Evolutionary conservation across 495 filamentous ascomycete species (phyloP), one percentile per base, ranked within the genome.

Genomic region (Lophiotrema nucula): DNA sequence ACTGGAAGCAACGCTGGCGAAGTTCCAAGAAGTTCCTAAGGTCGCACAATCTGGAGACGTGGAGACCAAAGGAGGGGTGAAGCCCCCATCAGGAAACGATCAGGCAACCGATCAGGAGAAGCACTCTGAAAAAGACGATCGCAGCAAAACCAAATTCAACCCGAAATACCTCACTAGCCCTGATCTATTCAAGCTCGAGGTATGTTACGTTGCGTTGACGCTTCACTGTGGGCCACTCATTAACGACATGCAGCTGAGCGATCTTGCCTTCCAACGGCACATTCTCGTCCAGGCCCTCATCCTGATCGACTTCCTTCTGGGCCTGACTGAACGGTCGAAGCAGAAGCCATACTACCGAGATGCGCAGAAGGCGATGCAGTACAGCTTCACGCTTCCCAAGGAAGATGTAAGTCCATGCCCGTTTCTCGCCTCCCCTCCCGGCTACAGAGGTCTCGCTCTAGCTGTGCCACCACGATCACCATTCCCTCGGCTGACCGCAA

Each of bases 91-190:
- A 23, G 73, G 66, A 31, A 79, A 81, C 26, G 80, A 83, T 47
- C 75, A 79, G 38, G n/a, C n/a, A n/a, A n/a, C n/a, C n/a, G n/a
- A n/a, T n/a, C n/a, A n/a, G n/a, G n/a, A n/a, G n/a, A n/a, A n/a
- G n/a, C n/a, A n/a, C n/a, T n/a, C n/a, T n/a, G 31, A 35, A n/a
- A 8, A 8, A n/a, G 31, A 35, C 31, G 39, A 43, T 18, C 10
- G 19, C 6, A 8, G 8, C 19, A 78, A 82, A 27, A 88, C 84
- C 67, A 86, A 80, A 21, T 96, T 95, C 76, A 97, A 97, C 65
- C 91, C 93, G 8, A 97, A 97, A 67, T 99, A 97, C 71, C 78
- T 99, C 11, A 99, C 93, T 18, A 95, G 89, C 60, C 80, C 88
- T 47, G 95, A 97, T 69, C 78, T 99, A 2, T 99, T 99, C 73